Evolutionary conservation across 352 stramenopile genomes (phyloP).

Genomic region (Phytophthora syringae): DNA sequence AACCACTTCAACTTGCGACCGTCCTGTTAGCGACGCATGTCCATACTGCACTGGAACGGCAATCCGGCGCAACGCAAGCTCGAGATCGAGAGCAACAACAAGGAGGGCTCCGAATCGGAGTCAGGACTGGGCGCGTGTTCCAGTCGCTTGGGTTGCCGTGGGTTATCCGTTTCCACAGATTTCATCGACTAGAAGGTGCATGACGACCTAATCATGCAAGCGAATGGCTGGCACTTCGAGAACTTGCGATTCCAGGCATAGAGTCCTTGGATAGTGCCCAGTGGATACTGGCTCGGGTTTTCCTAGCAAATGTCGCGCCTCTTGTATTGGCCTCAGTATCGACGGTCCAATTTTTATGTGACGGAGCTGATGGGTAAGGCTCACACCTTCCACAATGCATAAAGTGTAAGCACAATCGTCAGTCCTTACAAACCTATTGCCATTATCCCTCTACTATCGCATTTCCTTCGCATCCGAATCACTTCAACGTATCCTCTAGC

Average conservation of each 20-base stretch:
- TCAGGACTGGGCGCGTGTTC: background rate
- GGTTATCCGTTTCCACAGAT: background rate
- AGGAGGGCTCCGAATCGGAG: background rate
- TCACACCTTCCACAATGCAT: background rate
- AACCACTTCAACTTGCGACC: conserved; percentile 18
- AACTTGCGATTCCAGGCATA: background rate
- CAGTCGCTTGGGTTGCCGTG: conserved; percentile 1
- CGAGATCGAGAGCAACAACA: background rate
- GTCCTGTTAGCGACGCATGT: conserved; percentile 6
- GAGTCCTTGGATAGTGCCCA: background rate
- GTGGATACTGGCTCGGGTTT: background rate
- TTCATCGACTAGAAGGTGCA: too few species aligned
- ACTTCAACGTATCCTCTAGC: background rate
- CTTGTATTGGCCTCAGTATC: background rate
- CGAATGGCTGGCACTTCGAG: background rate
- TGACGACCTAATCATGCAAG: too few species aligned
- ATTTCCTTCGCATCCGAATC: background rate
- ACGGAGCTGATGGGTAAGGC: conserved; percentile 33
- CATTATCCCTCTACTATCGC: background rate
- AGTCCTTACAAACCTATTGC: background rate
- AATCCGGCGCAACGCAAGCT: conserved; percentile 20
- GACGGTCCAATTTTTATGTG: conserved; percentile 30
- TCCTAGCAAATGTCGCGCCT: background rate
- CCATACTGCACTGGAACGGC: conserved; percentile 19
- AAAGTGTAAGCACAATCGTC: background rate